Base-by-base conservation (phyloP, 2,329 filamentous ascomycete species). In the Colletotrichum sidae region DNA sequence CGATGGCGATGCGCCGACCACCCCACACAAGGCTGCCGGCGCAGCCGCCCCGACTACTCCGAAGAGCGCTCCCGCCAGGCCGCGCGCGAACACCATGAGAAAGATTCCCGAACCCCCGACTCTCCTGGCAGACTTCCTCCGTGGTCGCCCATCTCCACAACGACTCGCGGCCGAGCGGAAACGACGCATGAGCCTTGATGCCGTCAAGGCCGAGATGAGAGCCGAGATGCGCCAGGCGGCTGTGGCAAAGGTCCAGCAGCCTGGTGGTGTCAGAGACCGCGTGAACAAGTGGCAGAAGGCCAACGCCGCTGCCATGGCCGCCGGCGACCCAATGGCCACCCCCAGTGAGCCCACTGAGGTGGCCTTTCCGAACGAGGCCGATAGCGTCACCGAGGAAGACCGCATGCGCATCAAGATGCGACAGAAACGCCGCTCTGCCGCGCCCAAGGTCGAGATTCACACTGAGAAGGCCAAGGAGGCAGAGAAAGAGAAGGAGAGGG, bases 251-350 rank as follows among this genome's bases (percentile, higher is more conserved):
- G 82, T 88, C 70, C 89, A 81, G 78, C 86, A 81, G 72, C 91
- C 88, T 0, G 85, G 86, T 4, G 87, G 87, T n/a, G 91, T 96
- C 52, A 87, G 87, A 68, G 91, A 92, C 70, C 89, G 94, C 72
- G 92, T 97, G 57, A 90, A 90, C 70, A 86, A 90, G 77, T 97
- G 94, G 94, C 93, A 97, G 77, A 90, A 90, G 73, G 83, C 90
- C 70, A 93, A 91, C 72, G 91, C 90, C 39, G 85, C 86, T 6
- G 90, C 89, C 34, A 85, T 90, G 77, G 79, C 73, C 4, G 78
- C 78, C 2, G 84, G 80, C 2, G 80, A 85, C 60, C 83, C 84
- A 1, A 79, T 86, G 38, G 83, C 84, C 33, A 77, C 82, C 7
- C 81, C 84, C 6, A 86, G 82, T 37, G 86, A 88, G 69, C 85